Conservation (phyloP, 2,329 filamentous ascomycete species). For the Plenodomus lindquistii region DNA sequence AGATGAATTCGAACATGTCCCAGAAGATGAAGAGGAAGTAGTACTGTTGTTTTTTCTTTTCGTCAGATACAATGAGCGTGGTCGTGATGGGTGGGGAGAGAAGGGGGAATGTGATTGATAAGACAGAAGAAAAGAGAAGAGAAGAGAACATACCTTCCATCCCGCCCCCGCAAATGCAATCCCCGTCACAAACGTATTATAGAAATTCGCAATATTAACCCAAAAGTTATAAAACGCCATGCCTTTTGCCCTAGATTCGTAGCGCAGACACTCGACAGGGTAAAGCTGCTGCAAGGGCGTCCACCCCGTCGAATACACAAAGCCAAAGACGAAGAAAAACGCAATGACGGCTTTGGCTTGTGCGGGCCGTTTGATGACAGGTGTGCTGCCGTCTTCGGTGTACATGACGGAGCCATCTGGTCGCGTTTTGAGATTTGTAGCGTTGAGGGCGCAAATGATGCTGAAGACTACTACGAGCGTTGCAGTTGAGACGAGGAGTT, state of each 20-base stretch:
- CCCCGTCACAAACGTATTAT: slow-evolving; percentile 52
- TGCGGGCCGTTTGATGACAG: slow-evolving; percentile 38
- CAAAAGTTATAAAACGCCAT: slow-evolving; percentile 54
- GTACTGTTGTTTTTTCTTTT: slow-evolving; percentile 24
- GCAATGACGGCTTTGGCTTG: slow-evolving; percentile 49
- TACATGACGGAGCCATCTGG: slow-evolving; percentile 26
- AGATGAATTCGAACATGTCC: slow-evolving; percentile 48
- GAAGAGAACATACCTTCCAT: slow-evolving; percentile 37
- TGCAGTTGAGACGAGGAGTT: slow-evolving; percentile 50
- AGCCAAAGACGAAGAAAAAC: slow-evolving; percentile 51
- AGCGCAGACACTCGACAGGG: slow-evolving; percentile 54
- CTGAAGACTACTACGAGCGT: slow-evolving; percentile 47
- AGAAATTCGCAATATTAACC: slow-evolving; percentile 51
- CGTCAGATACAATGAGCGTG: background rate
- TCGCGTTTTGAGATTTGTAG: slow-evolving; percentile 41
- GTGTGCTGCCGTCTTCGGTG: slow-evolving; percentile 28
- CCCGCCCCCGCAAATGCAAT: slow-evolving; percentile 44
- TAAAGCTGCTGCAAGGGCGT: slow-evolving; percentile 54
- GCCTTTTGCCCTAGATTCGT: slow-evolving; percentile 54
- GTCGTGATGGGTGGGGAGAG: background rate
- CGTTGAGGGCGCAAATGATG: slow-evolving; percentile 49
- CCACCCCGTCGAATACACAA: slow-evolving; percentile 45
- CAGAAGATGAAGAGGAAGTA: slow-evolving; percentile 49
- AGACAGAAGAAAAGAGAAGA: background rate
- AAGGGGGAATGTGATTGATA: background rate